Conservation (phyloP, 2,329 filamentous ascomycete genomes). For the Sclerotinia nivalis region DNA sequence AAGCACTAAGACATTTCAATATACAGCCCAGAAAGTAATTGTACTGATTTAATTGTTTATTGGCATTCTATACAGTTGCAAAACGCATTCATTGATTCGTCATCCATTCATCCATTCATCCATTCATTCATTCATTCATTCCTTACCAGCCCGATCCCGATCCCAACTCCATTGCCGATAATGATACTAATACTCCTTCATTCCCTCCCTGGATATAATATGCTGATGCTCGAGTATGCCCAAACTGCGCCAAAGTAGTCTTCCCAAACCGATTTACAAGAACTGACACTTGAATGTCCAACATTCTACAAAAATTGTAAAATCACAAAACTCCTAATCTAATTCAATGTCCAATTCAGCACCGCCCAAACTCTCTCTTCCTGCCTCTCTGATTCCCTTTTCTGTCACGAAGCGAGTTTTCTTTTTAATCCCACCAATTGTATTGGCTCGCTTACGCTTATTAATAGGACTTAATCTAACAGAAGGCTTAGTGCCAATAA, state of each 20-base stretch:
- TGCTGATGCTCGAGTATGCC: constrained; percentile 5
- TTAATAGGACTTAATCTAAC: constrained; percentile 57
- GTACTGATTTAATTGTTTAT: neutral
- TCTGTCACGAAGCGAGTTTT: constrained; percentile 80
- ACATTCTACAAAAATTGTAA: neutral
- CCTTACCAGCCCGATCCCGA: neutral
- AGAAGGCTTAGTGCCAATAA: constrained; percentile 46
- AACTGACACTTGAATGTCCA: neutral
- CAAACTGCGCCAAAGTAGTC: constrained; percentile 10
- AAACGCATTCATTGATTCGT: constrained; percentile 2
- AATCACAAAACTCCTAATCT: constrained; percentile 5
- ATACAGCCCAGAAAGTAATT: neutral
- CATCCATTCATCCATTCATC: constrained; percentile 6
- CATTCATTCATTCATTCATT: neutral
- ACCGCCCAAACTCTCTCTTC: constrained; percentile 69
- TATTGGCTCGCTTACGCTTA: constrained; percentile 58
- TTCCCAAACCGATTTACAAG: neutral
- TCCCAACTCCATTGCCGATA: neutral
- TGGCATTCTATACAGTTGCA: neutral
- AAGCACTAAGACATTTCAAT: neutral
- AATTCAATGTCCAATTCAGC: constrained; percentile 33
- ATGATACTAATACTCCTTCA: neutral
- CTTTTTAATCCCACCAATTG: constrained; percentile 52
- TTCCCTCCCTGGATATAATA: constrained; percentile 19
- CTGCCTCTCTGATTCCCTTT: constrained; percentile 75